Evolutionary conservation across 139 green algal species (phyloP), one percentile per base, ranked within the genome.

Genomic region (Asterochloris sp.): DNA sequence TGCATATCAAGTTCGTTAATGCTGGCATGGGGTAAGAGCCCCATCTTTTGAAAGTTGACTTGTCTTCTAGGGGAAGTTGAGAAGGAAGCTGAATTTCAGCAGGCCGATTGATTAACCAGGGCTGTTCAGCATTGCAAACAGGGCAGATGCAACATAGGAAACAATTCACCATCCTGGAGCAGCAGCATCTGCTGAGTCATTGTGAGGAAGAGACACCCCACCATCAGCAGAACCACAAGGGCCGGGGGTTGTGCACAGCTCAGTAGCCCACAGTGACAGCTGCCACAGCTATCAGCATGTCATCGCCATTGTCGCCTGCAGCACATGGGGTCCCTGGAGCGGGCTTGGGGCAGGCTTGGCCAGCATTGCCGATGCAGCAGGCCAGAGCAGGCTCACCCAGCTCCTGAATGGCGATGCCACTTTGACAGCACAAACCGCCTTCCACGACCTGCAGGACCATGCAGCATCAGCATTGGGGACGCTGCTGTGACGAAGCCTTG

Each of bases 241-340:
- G 28, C 27, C 0, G 13, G 1, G 15, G 54, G 54, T 68, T 69
- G 9, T 76, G 69, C 13, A 54, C 13, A 15, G 29, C 12, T 82
- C 54, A 89, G 66, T 88, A 89, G n/a, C 88, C 88, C 1, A 91
- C 84, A 47, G 83, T 89, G 11, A 91, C 85, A 23, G 78, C 78
- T 21, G 85, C 85, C 27, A 88, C 82, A 27, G 76, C 83, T 16
- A 91, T 85, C 29, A 86, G 19, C 78, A 88, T 86, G 29, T 89
- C 88, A 83, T 89, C 88, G 38, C 76, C 87, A 12, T 75, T 76
- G 76, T 91, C 88, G 23, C 85, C 87, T 81, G 77, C 77, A 81
- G 69, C 60, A 23, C 73, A 77, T 23, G 10, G 11, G n/a, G 29
- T 60, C 0, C 29, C 23, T 28, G n/a, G 0, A 77, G 23, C 11